Evolutionary conservation across 352 stramenopile genomes (phyloP).

Genomic region (Thalassiosira tumida): DNA sequence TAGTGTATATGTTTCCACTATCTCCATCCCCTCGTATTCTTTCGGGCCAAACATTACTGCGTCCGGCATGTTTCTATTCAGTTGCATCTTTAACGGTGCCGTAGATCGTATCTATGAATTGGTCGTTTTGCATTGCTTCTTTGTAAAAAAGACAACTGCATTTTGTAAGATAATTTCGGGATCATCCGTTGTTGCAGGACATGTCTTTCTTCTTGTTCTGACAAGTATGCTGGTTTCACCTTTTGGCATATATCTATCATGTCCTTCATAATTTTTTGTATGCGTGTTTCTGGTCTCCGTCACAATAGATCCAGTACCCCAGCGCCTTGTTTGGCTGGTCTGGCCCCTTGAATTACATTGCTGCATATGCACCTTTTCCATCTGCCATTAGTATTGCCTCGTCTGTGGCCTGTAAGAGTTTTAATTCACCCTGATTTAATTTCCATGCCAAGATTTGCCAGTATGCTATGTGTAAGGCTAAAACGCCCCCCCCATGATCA

Average conservation of each 20-base stretch:
- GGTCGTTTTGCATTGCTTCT: not conserved
- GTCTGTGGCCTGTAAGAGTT: constrained; percentile 5
- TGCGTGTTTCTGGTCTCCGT: constrained; percentile 29
- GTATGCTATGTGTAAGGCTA: constrained; percentile 58
- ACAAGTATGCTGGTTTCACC: not conserved
- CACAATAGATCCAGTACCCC: constrained; percentile 7
- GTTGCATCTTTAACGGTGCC: not conserved
- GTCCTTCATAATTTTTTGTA: not conserved
- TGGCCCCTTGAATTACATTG: constrained; percentile 16
- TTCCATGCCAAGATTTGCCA: constrained; percentile 49
- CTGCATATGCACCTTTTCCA: constrained; percentile 15
- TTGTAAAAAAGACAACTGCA: not conserved
- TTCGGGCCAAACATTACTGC: constrained; percentile 24
- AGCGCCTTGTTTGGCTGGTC: constrained; percentile 52
- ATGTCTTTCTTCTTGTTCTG: constrained; percentile 1
- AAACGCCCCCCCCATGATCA: not conserved
- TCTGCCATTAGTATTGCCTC: constrained; percentile 1
- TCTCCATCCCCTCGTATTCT: constrained; percentile 38
- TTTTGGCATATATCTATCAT: not conserved
- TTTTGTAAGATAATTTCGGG: constrained; percentile 9
- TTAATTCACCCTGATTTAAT: not conserved
- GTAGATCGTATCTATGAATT: not conserved
- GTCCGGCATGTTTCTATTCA: constrained; percentile 22
- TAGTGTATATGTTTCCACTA: not conserved
- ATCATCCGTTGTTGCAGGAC: constrained; percentile 17